Evolutionary conservation across 495 filamentous ascomycete genomes (phyloP).

Genomic region (Neurospora discreta): DNA sequence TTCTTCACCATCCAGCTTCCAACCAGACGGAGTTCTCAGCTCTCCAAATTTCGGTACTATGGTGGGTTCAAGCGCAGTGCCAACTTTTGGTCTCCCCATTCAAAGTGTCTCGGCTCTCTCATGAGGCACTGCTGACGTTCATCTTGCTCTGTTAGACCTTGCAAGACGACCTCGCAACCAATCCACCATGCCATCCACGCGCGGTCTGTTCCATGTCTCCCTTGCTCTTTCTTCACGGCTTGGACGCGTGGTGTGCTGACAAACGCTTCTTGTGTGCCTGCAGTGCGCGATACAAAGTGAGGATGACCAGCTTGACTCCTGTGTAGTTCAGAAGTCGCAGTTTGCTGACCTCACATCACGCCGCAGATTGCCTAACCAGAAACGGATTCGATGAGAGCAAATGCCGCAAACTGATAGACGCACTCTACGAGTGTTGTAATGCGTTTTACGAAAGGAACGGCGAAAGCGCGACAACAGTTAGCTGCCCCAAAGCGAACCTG

Average conservation of each 20-base stretch:
- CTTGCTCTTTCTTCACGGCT: background rate
- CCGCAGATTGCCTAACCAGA: conserved; percentile 66
- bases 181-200: conserved; percentile 79
- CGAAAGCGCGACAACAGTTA: conserved; percentile 61
- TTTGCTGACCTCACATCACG: conserved; percentile 5
- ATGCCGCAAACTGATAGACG: conserved; percentile 70
- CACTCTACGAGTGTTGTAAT: conserved; percentile 92
- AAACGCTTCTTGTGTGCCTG: background rate
- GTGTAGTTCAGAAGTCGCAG: conserved; percentile 2
- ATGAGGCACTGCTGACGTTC: background rate
- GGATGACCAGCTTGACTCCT: background rate
- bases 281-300: conserved; percentile 86
- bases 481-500: conserved; percentile 76
- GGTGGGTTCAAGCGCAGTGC: conserved; percentile 5
- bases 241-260: conserved; percentile 5
- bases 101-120: background rate
- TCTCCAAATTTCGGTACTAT: background rate
- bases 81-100: background rate
- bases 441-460: conserved; percentile 75
- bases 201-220: conserved; percentile 51
- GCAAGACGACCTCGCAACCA: conserved; percentile 58
- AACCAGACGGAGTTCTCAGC: background rate
- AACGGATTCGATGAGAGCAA: conserved; percentile 82
- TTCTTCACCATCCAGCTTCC: background rate
- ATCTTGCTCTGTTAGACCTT: conserved; percentile 16